Percentiles rank a stretch among this genome's conserved stretches.
Evolutionary conservation across 768 basidiomycete genomes (phyloP).

Genomic region (Coprinellus micaceus): DNA sequence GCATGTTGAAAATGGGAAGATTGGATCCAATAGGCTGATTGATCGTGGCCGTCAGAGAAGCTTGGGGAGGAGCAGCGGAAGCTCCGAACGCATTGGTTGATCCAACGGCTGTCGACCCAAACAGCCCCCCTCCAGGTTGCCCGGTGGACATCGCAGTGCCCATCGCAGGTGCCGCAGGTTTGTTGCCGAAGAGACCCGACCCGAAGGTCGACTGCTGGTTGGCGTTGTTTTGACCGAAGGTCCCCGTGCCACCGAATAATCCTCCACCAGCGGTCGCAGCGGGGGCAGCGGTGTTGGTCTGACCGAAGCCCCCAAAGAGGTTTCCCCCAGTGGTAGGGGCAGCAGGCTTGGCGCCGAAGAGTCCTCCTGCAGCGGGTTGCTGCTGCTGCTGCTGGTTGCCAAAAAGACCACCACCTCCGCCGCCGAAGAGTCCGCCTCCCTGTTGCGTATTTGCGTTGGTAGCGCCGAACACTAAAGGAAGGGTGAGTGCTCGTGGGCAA

Average conservation of each 20-base stretch:
- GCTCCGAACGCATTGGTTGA: constrained; percentile 32
- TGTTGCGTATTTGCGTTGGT: neutral
- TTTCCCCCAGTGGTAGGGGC: constrained; percentile 39
- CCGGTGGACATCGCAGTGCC: constrained; percentile 24
- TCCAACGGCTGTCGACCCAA: constrained; percentile 33
- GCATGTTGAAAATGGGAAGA: constrained; percentile 70
- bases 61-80: constrained; percentile 43
- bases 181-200: constrained; percentile 45
- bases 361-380: constrained; percentile 10
- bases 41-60: constrained; percentile 77
- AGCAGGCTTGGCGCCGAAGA: constrained; percentile 54
- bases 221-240: constrained; percentile 48
- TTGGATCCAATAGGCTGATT: constrained; percentile 77
- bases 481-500: neutral
- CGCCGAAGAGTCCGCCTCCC: neutral
- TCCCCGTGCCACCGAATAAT: neutral
- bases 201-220: constrained; percentile 40
- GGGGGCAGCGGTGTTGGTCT: constrained; percentile 7
- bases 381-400: constrained; percentile 14
- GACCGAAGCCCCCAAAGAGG: constrained; percentile 39
- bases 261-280: neutral
- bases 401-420: constrained; percentile 6
- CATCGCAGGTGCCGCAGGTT: constrained; percentile 44
- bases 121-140: constrained; percentile 36
- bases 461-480: constrained; percentile 13